Base-by-base conservation (phyloP, 306 rosid genomes). In the Citrullus mucosospermus region DNA sequence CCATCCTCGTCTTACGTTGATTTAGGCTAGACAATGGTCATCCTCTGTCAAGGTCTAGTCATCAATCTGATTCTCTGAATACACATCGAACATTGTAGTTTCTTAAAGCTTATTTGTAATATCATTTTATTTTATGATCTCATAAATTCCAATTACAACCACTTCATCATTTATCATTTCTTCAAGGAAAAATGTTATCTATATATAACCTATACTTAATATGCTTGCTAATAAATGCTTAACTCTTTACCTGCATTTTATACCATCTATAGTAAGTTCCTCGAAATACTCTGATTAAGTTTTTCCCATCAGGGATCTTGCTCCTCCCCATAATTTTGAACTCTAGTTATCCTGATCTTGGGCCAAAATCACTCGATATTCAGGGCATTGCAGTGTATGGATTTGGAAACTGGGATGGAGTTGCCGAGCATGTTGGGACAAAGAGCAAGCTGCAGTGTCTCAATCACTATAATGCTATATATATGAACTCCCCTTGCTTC, bases 351-450 rank as follows among this genome's bases (percentile, higher is more conserved):
- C 57, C 39, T 57, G 28, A 32, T 62, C 16, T 77, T 77, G 78
- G 75, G 72, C 41, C 65, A 57, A 57, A 63, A 77, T 65, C 63
- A 48, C 79, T 8, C 36, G 2, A 76, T 78, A 11, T 80, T 69
- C 78, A 93, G 97, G 97, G 91, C 78, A 84, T 93, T 84, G 97
- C 81, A 77, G 92, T 87, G 87, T 91, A 91, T 89, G 98, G 98
- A 87, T 90, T 90, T 81, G 98, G 97, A 77, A 91, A 90, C 80
- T 91, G 97, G 97, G 76, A 80, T 48, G 93, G 88, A 76, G 93
- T 93, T 81, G 91, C 96, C 8, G 96, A 88, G 72, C 88, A 85
- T 84, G 93, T 93, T 83, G 98, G 97, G 84, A 91, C 96, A 12
- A 91, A 89, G 82, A 85, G 84, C 85, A 93, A 85, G 84, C 54